Evolutionary conservation across 192 early-diverging fungal genomes (phyloP), one percentile per base, ranked within the genome.

Genomic region (Pilobolus umbonatus): DNA sequence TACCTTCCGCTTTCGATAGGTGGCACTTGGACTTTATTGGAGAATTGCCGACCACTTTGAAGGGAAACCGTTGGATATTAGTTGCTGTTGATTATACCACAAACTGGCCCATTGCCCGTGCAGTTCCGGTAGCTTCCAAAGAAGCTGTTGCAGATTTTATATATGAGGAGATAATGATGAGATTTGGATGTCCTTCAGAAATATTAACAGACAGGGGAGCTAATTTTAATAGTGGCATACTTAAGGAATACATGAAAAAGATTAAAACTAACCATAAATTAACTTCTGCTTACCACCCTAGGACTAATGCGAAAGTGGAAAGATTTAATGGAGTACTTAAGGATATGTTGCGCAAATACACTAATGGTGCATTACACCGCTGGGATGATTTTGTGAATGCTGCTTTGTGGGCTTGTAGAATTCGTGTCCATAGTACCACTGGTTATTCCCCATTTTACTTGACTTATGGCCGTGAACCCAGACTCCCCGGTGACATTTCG

Each of bases 51-150:
- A 50, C 14, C 3, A 35, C 50, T 19, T 7, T 15, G 2, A 17
- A 35, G 3, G 5, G 50, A 15, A 69, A 69, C 29, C 3, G 26
- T 0, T 71, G 59, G 55, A 51, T 71, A 2, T 22, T 72, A 1
- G 35, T 59, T 0, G 69, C 64, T 17, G 60, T 61, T 1, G 69
- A 72, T 29, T 66, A 65, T 50, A n/a, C 55, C 0, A 72, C 60
- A 15, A 62, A 62, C 26, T 72, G 64, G 64, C 69, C 64, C 0
- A 45, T 66, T 34, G 60, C 64, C 8, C 29, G 52, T 0, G 64
- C 64, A 15, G 12, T 72, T 0, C 43, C 29, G 15, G 57, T 48
- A 1, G 57, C 61, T 1, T 52, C 58, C 22, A 61, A 47, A 4
- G 50, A 49, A 28, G 45, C 45, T 1, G 36, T 53, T 35, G 69